Base-by-base conservation (phyloP, 1,139 yeast genomes). In the Yamadazyma spencermartinsiae region DNA sequence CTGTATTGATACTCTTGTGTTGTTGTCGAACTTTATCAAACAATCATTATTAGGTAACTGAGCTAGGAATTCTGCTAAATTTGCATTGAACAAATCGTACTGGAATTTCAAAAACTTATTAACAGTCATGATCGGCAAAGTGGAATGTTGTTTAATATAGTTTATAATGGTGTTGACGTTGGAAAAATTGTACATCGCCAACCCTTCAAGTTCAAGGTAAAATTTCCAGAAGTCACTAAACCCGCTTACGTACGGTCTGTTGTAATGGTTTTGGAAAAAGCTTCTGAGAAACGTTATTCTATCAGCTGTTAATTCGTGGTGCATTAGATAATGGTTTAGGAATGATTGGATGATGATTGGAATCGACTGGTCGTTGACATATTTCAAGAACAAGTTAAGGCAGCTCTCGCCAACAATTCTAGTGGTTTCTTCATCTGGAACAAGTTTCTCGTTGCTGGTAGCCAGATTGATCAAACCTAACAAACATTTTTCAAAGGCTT, bases 161-260 rank as follows among this genome's bases (percentile, higher is more conserved):
- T 63, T 55, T 5, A 79, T 60, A 12, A 82, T 61, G 31, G 59
- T 60, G 24, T 63, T 56, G 31, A 80, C 49, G 46, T 76, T 77
- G 19, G 50, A 51, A 32, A 68, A 62, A 44, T 80, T 76, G 21
- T 64, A 61, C 36, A 65, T 63, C 0, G 48, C 39, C 20, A 67
- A 53, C 2, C 65, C 65, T 47, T 82, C 85, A 50, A 73, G 79
- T 34, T 76, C 74, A 41, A 82, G 68, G 44, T 61, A 79, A 34
- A 72, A 69, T 14, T 61, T 56, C 89, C 89, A 83, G 47, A 80
- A 83, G 16, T 66, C 53, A 3, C 58, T 56, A 2, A 80, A 75
- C 4, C 60, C 52, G 35, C 59, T 58, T 24, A 80, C 50, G 2
- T 63, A 50, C 2, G 60, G 54, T 16, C 64, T 60, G 18, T 62